Evolutionary conservation across 257 asterid species (phyloP).

Genomic region (Vinca minor): DNA sequence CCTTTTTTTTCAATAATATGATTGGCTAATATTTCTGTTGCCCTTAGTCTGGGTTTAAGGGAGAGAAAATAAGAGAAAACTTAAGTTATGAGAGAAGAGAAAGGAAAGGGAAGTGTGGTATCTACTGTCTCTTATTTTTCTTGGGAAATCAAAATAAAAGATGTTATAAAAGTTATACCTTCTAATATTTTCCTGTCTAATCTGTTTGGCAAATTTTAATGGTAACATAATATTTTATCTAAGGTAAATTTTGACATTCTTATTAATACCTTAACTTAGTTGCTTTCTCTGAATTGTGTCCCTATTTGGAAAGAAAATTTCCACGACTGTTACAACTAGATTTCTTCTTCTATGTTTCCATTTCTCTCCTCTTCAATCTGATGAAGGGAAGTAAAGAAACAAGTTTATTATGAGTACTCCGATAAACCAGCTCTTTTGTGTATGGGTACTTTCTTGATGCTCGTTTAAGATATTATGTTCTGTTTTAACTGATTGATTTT

Average conservation of each 20-base stretch:
- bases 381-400: neutral
- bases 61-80: neutral
- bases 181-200: neutral
- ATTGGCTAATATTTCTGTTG: neutral
- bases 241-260: neutral
- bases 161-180: neutral
- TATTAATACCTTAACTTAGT: neutral
- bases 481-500: neutral
- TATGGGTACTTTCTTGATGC: neutral
- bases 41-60: neutral
- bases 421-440: neutral
- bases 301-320: neutral
- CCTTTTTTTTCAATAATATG: neutral
- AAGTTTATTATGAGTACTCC: neutral
- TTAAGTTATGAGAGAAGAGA: neutral
- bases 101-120: neutral
- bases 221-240: neutral
- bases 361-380: too few relatives aligned
- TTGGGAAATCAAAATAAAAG: neutral
- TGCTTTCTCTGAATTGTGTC: neutral
- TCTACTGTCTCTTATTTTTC: neutral
- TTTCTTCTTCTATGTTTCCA: neutral
- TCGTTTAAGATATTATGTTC: neutral
- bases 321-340: neutral
- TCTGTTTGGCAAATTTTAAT: neutral